phyloP scores from a whole-genome alignment of 495 filamentous ascomycete species.

The Pyrenula massariospora region DNA sequence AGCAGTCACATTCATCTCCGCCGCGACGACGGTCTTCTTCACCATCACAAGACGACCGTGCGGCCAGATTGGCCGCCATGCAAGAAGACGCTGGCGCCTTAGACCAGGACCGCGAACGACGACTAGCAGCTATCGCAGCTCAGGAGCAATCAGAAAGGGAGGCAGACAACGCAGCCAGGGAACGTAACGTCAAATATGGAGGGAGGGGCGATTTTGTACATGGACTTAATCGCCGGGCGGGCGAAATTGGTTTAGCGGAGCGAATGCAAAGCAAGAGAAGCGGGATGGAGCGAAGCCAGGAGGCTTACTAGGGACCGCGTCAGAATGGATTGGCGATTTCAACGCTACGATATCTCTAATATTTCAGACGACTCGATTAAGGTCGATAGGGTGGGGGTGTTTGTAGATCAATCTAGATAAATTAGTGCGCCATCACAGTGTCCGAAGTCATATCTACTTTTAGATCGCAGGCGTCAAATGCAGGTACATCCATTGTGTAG shows the following conservation, averaged over 20 bases:
- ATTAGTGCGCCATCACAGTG: too few species aligned
- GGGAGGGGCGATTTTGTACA: conserved; percentile 52
- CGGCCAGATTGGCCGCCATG: conserved; percentile 72
- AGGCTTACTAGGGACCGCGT: conserved; percentile 11
- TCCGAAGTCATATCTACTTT: too few species aligned
- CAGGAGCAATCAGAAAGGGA: conserved; percentile 52
- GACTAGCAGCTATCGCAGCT: conserved; percentile 55
- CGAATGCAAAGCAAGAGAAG: conserved; percentile 44
- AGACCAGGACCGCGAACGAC: conserved; percentile 58
- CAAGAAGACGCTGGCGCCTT: conserved; percentile 70
- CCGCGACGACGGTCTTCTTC: conserved; percentile 8
- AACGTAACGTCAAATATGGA: conserved; percentile 44
- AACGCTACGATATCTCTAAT: too few species aligned
- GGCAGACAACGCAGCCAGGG: conserved; percentile 48
- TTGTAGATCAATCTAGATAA: too few species aligned
- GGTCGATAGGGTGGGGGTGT: too few species aligned
- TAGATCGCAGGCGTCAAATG: too few species aligned
- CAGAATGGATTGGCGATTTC: too few species aligned
- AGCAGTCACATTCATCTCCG: conserved; percentile 6
- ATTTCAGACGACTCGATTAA: too few species aligned
- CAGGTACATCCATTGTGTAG: too few species aligned
- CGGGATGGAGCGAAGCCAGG: conserved; percentile 21
- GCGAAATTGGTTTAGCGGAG: conserved; percentile 42
- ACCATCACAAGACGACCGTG: conserved; percentile 24
- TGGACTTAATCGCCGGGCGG: conserved; percentile 45